phyloP scores from a whole-genome alignment of 2,329 filamentous ascomycete species.

The Monosporascus sp. region DNA sequence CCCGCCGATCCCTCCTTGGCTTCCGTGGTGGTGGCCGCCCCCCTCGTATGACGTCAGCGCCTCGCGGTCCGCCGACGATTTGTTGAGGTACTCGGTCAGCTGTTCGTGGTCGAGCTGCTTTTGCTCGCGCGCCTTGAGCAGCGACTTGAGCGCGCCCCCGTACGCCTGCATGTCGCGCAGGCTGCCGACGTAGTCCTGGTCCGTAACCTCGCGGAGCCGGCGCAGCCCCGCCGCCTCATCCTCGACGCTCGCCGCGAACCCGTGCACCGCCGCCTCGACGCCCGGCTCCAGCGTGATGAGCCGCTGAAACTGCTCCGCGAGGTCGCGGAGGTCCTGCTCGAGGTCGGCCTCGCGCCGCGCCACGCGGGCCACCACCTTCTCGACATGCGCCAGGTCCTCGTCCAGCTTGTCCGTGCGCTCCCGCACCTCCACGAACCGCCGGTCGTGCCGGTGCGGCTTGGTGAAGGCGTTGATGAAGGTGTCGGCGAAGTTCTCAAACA shows the following conservation, averaged over 20 bases:
- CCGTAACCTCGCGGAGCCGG: constrained; percentile 81
- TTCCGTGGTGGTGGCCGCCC: constrained; percentile 12
- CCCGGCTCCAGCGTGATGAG: constrained; percentile 85
- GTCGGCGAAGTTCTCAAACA: constrained; percentile 93
- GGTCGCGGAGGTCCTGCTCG: constrained; percentile 80
- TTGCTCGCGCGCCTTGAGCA: constrained; percentile 90
- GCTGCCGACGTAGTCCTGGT: constrained; percentile 91
- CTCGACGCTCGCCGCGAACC: constrained; percentile 81
- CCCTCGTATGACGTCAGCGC: constrained; percentile 53
- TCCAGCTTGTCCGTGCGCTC: constrained; percentile 92
- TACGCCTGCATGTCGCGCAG: constrained; percentile 95
- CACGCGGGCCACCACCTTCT: constrained; percentile 91
- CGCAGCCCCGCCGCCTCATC: constrained; percentile 75
- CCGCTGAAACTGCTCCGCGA: constrained; percentile 92
- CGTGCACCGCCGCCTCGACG: constrained; percentile 74
- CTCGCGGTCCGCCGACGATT: constrained; percentile 83
- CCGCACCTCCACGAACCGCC: constrained; percentile 87
- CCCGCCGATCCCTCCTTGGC: constrained; percentile 10
- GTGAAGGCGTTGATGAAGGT: constrained; percentile 96
- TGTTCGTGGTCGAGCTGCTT: constrained; percentile 98
- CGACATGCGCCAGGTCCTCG: constrained; percentile 86
- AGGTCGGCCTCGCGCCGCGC: constrained; percentile 83
- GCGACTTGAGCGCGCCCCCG: constrained; percentile 75
- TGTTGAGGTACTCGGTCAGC: constrained; percentile 90
- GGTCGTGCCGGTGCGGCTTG: constrained; percentile 92